Evolutionary conservation across 768 basidiomycete genomes (phyloP).

Genomic region (Sistotremastrum suecicum): DNA sequence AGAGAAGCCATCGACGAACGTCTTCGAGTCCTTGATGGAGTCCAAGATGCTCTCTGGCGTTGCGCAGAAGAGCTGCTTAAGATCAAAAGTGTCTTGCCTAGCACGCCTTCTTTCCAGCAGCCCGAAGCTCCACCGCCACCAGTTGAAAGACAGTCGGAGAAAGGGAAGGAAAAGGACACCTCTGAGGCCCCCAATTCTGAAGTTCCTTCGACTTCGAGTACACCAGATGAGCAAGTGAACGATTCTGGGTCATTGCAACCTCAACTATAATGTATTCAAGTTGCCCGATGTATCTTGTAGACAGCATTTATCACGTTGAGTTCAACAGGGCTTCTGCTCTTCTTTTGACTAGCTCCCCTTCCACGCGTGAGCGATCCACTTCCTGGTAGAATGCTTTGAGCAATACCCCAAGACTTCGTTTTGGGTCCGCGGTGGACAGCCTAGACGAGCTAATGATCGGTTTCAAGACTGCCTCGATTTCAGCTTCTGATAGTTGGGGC

Average conservation of each 20-base stretch:
- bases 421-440: constrained; percentile 17
- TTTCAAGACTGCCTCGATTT: constrained; percentile 38
- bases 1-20: constrained; percentile 79
- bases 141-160: too few relatives aligned
- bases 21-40: constrained; percentile 60
- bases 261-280: too few relatives aligned
- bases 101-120: constrained; percentile 9
- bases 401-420: constrained; percentile 29
- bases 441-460: constrained; percentile 22
- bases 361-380: constrained; percentile 46
- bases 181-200: background rate
- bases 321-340: constrained; percentile 30
- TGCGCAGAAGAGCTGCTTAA: constrained; percentile 71
- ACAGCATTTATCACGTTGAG: background rate
- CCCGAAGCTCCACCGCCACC: background rate
- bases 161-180: background rate
- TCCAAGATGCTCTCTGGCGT: constrained; percentile 57
- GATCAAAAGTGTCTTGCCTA: constrained; percentile 58
- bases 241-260: too few relatives aligned
- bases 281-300: background rate
- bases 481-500: constrained; percentile 37
- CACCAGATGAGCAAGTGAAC: background rate
- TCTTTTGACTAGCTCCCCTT: constrained; percentile 39
- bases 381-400: constrained; percentile 50
- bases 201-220: background rate